A percentile compares a stretch with the other conserved stretches of the same genome.
These are phyloP conservation scores for Diplocarpon rosae DNA, from an alignment of 2,329 filamentous ascomycete species.

Conservation along the genomic window DNA sequence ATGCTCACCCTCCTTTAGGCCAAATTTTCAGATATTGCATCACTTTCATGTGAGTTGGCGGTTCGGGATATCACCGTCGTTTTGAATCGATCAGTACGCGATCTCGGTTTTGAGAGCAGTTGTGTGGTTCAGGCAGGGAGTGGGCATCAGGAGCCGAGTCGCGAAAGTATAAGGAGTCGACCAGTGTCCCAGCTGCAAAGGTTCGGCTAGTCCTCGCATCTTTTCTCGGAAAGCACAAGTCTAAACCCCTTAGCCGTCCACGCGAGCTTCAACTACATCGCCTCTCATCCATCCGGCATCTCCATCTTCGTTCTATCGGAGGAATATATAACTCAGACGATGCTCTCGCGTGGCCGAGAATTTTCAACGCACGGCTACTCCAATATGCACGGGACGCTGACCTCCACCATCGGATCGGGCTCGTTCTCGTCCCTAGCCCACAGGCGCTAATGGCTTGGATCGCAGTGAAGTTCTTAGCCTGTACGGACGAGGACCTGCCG, in stretches of 20 bases:
- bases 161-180: constrained; percentile 6
- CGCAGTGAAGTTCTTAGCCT: constrained; percentile 45
- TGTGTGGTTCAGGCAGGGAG: constrained; percentile 14
- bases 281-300: constrained; percentile 9
- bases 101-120: constrained; percentile 24
- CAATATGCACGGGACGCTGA: constrained; percentile 40
- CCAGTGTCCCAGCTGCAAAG: constrained; percentile 12
- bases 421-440: constrained; percentile 41
- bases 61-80: constrained; percentile 15
- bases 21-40: constrained; percentile 9
- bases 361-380: constrained; percentile 39
- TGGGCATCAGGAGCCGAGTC: constrained; percentile 14
- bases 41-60: constrained; percentile 24
- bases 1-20: constrained; percentile 23
- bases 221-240: not conserved
- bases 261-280: constrained; percentile 1
- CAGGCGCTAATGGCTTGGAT: constrained; percentile 47
- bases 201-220: constrained; percentile 23
- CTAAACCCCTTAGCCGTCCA: not conserved
- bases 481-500: constrained; percentile 36
- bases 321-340: constrained; percentile 30
- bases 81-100: constrained; percentile 10
- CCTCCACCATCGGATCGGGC: constrained; percentile 48
- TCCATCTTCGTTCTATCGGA: constrained; percentile 12
- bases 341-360: constrained; percentile 28